Evolutionary conservation across 306 rosid species (phyloP).

Genomic region (Trichosanthes truncata): DNA sequence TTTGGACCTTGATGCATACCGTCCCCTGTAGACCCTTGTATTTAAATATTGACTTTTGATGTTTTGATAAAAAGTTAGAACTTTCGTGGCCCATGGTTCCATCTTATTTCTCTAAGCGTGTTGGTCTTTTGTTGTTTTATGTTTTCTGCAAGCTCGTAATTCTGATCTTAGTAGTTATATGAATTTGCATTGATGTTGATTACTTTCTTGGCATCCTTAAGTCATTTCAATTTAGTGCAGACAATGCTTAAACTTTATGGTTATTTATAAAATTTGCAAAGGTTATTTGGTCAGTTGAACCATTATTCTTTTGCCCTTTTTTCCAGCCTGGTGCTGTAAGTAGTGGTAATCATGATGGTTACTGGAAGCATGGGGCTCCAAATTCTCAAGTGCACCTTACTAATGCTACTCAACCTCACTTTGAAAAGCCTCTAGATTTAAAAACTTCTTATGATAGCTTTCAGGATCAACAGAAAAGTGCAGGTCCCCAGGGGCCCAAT

Average conservation of each 20-base stretch:
- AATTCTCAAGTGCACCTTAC: conserved; percentile 59
- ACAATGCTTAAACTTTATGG: neutral
- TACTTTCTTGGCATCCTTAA: neutral
- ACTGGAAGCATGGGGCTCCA: conserved; percentile 78
- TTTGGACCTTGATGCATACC: neutral
- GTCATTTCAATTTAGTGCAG: neutral
- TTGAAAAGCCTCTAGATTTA: conserved; percentile 77
- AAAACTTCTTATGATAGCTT: conserved; percentile 78
- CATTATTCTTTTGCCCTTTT: conserved; percentile 29
- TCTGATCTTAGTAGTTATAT: neutral
- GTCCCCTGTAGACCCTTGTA: neutral
- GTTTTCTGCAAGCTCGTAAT: neutral
- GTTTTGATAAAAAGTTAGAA: neutral
- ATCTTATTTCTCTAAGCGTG: neutral
- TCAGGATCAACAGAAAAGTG: conserved; percentile 73
- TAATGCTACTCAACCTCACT: conserved; percentile 62
- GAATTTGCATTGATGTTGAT: neutral
- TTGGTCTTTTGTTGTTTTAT: neutral
- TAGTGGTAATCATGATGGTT: conserved; percentile 74
- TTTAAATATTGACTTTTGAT: neutral
- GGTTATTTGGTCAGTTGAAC: conserved; percentile 18
- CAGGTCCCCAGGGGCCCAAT: conserved; percentile 42
- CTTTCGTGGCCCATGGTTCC: neutral
- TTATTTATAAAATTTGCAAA: conserved; percentile 14
- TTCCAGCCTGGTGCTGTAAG: conserved; percentile 76